A percentile compares a stretch with the other conserved stretches of the same genome.
phyloP scores from a whole-genome alignment of 2,329 filamentous ascomycete species.

The Diaporthe sp. region DNA sequence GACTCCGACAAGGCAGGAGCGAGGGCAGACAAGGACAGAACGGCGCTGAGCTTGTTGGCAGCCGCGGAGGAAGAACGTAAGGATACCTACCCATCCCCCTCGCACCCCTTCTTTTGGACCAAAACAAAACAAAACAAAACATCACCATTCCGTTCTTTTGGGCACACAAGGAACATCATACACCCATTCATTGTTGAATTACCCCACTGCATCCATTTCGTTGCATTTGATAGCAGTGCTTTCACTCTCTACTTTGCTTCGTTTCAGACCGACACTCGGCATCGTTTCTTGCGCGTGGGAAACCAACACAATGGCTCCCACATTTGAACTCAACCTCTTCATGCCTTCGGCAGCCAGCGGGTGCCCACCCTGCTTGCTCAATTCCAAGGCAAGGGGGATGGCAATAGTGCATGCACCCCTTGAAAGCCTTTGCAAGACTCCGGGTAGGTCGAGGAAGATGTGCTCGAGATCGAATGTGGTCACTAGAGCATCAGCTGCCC shows the following conservation, averaged over 20 bases:
- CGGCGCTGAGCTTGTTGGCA: slow-evolving; percentile 74
- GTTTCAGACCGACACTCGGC: not conserved
- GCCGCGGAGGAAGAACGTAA: slow-evolving; percentile 84
- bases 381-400: not conserved
- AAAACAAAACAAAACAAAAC: not conserved
- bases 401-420: not conserved
- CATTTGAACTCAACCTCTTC: not conserved
- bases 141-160: slow-evolving; percentile 6
- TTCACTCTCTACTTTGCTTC: not conserved
- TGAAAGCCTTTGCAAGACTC: not conserved
- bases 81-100: slow-evolving; percentile 49
- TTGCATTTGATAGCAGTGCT: not conserved
- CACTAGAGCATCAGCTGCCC: not conserved
- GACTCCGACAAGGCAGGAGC: slow-evolving; percentile 49
- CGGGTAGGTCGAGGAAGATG: not conserved
- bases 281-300: not conserved
- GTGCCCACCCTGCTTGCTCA: not conserved
- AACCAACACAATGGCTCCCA: not conserved
- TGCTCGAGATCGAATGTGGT: not conserved
- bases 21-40: slow-evolving; percentile 49
- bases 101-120: not conserved
- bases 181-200: slow-evolving; percentile 7
- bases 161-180: not conserved
- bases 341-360: not conserved
- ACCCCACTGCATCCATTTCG: not conserved